Base-by-base conservation (phyloP, 805 yeast species). In the Kuraishia hungarica region DNA sequence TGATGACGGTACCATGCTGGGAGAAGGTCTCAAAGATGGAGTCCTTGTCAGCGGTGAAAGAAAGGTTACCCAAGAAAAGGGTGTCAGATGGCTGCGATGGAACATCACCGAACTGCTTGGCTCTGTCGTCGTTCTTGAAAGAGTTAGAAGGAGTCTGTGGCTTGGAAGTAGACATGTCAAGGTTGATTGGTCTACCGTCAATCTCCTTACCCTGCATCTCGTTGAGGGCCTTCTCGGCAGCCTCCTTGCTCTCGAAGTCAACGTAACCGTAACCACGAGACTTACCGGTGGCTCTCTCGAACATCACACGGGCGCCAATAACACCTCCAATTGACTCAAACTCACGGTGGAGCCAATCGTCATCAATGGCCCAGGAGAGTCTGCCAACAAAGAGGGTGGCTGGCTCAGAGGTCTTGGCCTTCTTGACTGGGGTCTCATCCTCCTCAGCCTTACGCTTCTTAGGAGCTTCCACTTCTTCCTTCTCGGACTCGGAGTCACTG, bases 201-300 rank as follows among this genome's bases (percentile, higher is more conserved):
- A 94, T 86, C 77, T 93, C 98, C 70, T 80, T 83, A 69, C 96
- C 98, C 76, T 91, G 96, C 82, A 79, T 80, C 70, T 86, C 89
- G 59, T 77, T 76, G 58, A 93, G 72, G 10, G 98, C 98, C 73
- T 85, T 86, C 72, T 89, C 91, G 62, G 97, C 99, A 58, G 77
- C 77, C 26, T 81, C 81, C 67, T 82, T 83, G 65, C 79, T 74
- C 64, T 83, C 90, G 69, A 94, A 94, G 72, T 94, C 99, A 72
- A 94, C 97, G 76, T 94, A 94, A 71, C 96, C 96, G 80, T 89
- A 93, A 72, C 99, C 99, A 80, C 93, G 86, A 55, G 97, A 90
- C 76, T 89, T 88, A 65, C 92, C 94, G 57, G 96, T 82, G 59
- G 87, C 87, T 76, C 94, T 87, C 75, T 94, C 98, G 73, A 84